Evolutionary conservation across 192 early-diverging fungal genomes (phyloP).

Genomic region (Umbelopsis sp.): DNA sequence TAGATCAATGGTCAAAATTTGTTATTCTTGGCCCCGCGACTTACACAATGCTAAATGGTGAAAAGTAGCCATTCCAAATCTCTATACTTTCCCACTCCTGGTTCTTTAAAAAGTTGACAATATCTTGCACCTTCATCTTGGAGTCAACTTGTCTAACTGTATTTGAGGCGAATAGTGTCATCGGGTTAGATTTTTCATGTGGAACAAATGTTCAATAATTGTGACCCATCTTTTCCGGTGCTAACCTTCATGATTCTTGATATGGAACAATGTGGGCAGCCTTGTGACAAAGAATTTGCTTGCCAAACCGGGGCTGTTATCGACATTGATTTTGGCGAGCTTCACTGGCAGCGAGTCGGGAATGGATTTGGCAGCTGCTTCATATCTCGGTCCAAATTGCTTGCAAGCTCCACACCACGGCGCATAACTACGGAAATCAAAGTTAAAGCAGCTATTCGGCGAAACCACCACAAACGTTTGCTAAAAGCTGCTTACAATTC

Average conservation of each 20-base stretch:
- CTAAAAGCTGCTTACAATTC: constrained; percentile 29
- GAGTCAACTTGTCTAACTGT: constrained; percentile 16
- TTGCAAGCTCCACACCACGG: constrained; percentile 39
- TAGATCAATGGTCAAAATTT: no score
- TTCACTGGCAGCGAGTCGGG: background rate
- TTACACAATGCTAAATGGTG: constrained; percentile 20
- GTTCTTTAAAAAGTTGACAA: constrained; percentile 5
- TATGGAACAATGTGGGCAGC: constrained; percentile 38
- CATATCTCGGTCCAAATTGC: constrained; percentile 21
- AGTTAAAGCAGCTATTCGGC: background rate
- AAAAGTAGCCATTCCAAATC: constrained; percentile 1
- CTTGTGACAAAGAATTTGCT: constrained; percentile 39
- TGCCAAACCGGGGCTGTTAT: constrained; percentile 34
- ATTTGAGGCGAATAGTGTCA: background rate
- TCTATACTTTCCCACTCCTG: background rate
- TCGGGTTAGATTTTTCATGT: background rate
- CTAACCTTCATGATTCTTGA: constrained; percentile 39
- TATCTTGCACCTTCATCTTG: constrained; percentile 4
- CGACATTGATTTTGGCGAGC: constrained; percentile 31
- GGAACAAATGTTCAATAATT: background rate
- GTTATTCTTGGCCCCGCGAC: background rate
- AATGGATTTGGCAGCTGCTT: constrained; percentile 12
- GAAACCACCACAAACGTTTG: background rate
- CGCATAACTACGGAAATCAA: constrained; percentile 27
- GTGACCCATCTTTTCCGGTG: background rate